Evolutionary conservation across 2,329 filamentous ascomycete genomes (phyloP).

Genomic region (Basipetospora chlamydospora): DNA sequence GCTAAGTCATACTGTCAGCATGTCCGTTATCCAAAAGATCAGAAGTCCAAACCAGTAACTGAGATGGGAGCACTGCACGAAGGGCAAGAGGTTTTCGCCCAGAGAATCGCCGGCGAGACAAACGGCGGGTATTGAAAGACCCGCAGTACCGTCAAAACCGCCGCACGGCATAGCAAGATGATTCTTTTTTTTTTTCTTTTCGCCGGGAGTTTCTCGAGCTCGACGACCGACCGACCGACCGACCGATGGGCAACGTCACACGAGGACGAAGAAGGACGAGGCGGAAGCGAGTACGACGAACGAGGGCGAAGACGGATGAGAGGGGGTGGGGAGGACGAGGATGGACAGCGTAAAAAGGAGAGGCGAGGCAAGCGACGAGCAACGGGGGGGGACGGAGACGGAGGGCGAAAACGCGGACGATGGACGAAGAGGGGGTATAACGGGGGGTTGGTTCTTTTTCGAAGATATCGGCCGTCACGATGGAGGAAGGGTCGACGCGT

Average conservation of each 20-base stretch:
- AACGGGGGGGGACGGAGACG: conserved; percentile 1
- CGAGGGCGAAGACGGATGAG: conserved; percentile 19
- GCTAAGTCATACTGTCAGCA: conserved; percentile 30
- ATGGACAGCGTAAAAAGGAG: conserved; percentile 1
- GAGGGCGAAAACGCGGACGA: conserved; percentile 9
- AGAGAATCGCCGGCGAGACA: neutral
- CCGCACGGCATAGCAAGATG: too few relatives aligned
- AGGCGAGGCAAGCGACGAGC: neutral
- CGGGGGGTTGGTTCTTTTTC: conserved; percentile 19
- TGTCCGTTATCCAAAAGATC: neutral
- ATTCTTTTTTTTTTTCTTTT: too few relatives aligned
- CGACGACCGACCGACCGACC: conserved; percentile 13
- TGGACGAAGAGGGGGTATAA: conserved; percentile 15
- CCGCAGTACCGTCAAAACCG: too few relatives aligned
- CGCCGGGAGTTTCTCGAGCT: conserved; percentile 3
- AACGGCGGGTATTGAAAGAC: too few relatives aligned
- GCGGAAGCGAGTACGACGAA: conserved; percentile 18
- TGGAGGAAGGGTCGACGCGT: conserved; percentile 33
- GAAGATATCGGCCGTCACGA: conserved; percentile 21
- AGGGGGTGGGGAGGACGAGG: conserved; percentile 12
- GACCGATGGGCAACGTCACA: conserved; percentile 15
- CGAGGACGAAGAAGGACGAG: conserved; percentile 18
- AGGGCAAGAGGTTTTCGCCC: neutral
- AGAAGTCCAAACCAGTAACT: conserved; percentile 1
- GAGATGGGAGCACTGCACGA: conserved; percentile 2